A percentile compares a stretch with the other conserved stretches of the same genome.
phyloP scores from a whole-genome alignment of 2,329 filamentous ascomycete genomes.

The Trichoderma sp. region DNA sequence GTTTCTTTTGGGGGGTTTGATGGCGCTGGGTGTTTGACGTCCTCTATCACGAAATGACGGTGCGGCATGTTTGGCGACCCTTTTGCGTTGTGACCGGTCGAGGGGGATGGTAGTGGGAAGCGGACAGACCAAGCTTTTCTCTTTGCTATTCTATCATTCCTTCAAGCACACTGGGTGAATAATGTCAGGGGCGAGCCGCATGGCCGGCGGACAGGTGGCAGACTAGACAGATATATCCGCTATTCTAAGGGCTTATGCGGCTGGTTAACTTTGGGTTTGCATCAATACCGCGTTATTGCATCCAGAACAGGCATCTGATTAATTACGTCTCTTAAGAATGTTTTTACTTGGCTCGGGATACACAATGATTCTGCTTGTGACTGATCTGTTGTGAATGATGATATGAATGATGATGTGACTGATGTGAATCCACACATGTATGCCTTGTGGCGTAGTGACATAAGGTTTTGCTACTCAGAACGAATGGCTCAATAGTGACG shows the following conservation, averaged over 20 bases:
- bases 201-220: conserved; percentile 38
- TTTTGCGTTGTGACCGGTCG: conserved; percentile 34
- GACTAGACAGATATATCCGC: conserved; percentile 45
- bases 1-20: conserved; percentile 26
- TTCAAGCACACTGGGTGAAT: conserved; percentile 32
- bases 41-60: conserved; percentile 27
- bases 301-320: conserved; percentile 33
- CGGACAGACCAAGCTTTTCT: conserved; percentile 6
- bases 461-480: neutral
- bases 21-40: conserved; percentile 38
- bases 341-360: conserved; percentile 2
- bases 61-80: conserved; percentile 25
- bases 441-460: neutral
- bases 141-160: conserved; percentile 19
- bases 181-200: conserved; percentile 36
- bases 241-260: conserved; percentile 44
- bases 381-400: neutral
- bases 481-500: neutral
- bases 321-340: conserved; percentile 21
- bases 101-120: neutral
- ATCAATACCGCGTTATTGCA: conserved; percentile 40
- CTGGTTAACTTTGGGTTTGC: conserved; percentile 47
- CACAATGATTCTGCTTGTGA: neutral
- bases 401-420: neutral
- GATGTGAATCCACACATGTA: neutral